These are phyloP conservation scores for Panaeolus cyanescens DNA, from an alignment of 768 basidiomycete genomes.

Conservation along the genomic window DNA sequence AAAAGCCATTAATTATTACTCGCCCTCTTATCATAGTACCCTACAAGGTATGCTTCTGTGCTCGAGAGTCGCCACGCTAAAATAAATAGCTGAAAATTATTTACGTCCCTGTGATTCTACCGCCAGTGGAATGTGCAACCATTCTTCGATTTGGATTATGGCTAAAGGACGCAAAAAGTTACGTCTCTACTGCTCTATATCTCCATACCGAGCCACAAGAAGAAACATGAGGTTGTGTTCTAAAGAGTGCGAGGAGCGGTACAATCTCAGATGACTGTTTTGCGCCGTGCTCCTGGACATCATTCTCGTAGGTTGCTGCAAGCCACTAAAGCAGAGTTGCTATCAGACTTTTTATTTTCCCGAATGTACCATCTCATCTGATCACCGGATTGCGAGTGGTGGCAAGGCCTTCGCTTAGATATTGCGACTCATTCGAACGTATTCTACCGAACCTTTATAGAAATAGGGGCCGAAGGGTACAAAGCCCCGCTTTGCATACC, in stretches of 20 bases:
- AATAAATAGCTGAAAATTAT: no score
- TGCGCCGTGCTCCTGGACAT: neutral
- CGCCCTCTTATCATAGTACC: no score
- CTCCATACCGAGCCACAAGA: neutral
- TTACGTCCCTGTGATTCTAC: no score
- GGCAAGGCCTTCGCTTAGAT: neutral
- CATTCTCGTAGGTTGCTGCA: neutral
- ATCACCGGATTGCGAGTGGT: neutral
- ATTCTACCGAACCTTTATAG: slow-evolving; percentile 56
- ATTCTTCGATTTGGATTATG: neutral
- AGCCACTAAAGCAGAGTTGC: neutral
- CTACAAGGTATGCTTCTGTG: no score
- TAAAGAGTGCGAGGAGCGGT: neutral
- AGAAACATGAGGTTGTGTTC: neutral
- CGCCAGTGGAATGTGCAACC: no score
- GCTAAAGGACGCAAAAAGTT: neutral
- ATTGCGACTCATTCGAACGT: slow-evolving; percentile 47
- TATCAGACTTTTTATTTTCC: neutral
- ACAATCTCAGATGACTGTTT: neutral
- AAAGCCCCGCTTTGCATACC: slow-evolving; percentile 59
- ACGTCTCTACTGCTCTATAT: neutral
- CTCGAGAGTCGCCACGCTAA: no score
- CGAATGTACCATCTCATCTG: neutral
- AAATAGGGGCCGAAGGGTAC: slow-evolving; percentile 49
- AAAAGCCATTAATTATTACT: neutral